A percentile compares a stretch with the other conserved stretches of the same genome.
These are phyloP conservation scores for Phyllosticta citrichinensis DNA, from an alignment of 2,329 filamentous ascomycete species.

Conservation along the genomic window DNA sequence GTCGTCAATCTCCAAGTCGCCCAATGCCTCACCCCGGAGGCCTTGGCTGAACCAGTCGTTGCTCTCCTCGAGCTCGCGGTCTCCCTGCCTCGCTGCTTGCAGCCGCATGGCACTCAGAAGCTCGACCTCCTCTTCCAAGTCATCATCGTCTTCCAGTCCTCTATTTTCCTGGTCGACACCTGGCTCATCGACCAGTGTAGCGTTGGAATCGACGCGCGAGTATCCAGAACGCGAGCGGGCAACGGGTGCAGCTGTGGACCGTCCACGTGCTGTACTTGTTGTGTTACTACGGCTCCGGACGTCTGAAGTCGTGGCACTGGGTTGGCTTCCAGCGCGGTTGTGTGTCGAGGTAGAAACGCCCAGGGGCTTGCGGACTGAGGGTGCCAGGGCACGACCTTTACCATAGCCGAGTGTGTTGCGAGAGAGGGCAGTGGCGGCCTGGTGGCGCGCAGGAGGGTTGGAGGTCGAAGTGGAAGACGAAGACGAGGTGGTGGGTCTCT, in stretches of 20 bases:
- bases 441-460: slow-evolving; percentile 47
- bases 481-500: slow-evolving; percentile 20
- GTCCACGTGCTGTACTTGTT: neutral
- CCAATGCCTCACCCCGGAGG: neutral
- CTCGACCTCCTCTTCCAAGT: slow-evolving; percentile 23
- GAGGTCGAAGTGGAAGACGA: slow-evolving; percentile 18
- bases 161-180: neutral
- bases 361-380: slow-evolving; percentile 23
- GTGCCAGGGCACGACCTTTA: slow-evolving; percentile 54
- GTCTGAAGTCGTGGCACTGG: slow-evolving; percentile 8
- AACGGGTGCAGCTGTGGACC: neutral
- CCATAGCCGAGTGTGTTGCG: slow-evolving; percentile 78
- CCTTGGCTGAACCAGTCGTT: slow-evolving; percentile 7
- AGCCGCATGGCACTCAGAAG: neutral
- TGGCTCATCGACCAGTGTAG: slow-evolving; percentile 19
- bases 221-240: slow-evolving; percentile 15
- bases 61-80: slow-evolving; percentile 17
- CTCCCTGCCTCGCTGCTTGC: neutral
- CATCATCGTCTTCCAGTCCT: slow-evolving; percentile 1
- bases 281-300: neutral
- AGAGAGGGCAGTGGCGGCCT: slow-evolving; percentile 56
- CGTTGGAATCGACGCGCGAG: slow-evolving; percentile 25
- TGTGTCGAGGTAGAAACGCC: slow-evolving; percentile 11
- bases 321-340: slow-evolving; percentile 14
- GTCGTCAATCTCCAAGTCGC: slow-evolving; percentile 14